Evolutionary conservation across 2,329 filamentous ascomycete genomes (phyloP).

Genomic region (Rachicladosporium sp.): DNA sequence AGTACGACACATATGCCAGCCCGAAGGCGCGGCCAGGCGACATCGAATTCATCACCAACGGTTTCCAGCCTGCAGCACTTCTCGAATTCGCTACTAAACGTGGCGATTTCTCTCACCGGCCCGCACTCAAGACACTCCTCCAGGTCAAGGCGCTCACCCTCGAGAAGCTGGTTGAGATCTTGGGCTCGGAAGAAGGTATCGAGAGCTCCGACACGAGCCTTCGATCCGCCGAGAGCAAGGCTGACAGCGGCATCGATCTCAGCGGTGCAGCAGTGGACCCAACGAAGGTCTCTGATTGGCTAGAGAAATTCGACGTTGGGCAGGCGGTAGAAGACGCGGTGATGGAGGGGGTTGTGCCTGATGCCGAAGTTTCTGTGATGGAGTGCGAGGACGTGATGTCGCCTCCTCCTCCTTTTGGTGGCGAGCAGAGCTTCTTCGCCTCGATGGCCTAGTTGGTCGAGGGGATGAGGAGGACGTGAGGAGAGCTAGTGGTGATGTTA

Average conservation of each 20-base stretch:
- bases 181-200: slow-evolving; percentile 5
- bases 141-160: slow-evolving; percentile 8
- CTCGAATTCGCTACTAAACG: slow-evolving; percentile 17
- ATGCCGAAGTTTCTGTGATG: slow-evolving; percentile 2
- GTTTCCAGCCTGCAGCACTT: slow-evolving; percentile 30
- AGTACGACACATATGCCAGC: slow-evolving; percentile 55
- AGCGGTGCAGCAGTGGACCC: slow-evolving; percentile 1
- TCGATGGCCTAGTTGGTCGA: slow-evolving; percentile 1
- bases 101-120: slow-evolving; percentile 8
- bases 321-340: too few relatives aligned
- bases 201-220: slow-evolving; percentile 6
- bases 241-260: slow-evolving; percentile 5
- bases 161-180: slow-evolving; percentile 9
- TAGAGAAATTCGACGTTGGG: neutral
- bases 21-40: slow-evolving; percentile 38
- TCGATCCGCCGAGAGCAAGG: slow-evolving; percentile 5
- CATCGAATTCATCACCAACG: slow-evolving; percentile 30
- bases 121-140: slow-evolving; percentile 8
- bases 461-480: slow-evolving; percentile 2
- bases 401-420: slow-evolving; percentile 1
- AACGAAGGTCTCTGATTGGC: neutral
- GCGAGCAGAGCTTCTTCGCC: neutral
- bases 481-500: too few relatives aligned
- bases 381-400: slow-evolving; percentile 4
- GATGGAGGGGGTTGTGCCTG: neutral